Conservation (phyloP, 2,329 filamentous ascomycete genomes). For the Fusarium nurragi region DNA sequence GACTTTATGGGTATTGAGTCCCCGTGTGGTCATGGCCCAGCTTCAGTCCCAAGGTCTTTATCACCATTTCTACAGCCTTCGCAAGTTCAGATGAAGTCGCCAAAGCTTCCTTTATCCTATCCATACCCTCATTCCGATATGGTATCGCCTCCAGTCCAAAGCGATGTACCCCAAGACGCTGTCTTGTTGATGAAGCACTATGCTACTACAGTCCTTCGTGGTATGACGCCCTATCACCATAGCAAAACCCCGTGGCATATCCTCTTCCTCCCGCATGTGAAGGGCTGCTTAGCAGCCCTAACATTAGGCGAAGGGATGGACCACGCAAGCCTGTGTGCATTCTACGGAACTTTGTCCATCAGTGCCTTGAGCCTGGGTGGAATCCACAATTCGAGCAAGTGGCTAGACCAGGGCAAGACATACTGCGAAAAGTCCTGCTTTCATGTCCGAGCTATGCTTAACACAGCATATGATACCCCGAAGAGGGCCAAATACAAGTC, state of each 20-base stretch:
- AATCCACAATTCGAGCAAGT: conserved; percentile 12
- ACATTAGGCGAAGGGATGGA: conserved; percentile 26
- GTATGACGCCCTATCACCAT: conserved; percentile 26
- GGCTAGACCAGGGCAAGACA: conserved; percentile 15
- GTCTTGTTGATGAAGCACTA: conserved; percentile 27
- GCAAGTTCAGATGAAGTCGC: not conserved
- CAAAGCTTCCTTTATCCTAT: accelerated
- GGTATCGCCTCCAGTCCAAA: not conserved
- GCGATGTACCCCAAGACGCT: conserved; percentile 15
- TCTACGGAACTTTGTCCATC: conserved; percentile 28
- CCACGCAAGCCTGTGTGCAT: conserved; percentile 27
- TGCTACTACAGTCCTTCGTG: conserved; percentile 16
- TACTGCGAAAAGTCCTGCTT: conserved; percentile 17
- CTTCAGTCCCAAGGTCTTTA: not conserved
- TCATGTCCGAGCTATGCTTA: conserved; percentile 9
- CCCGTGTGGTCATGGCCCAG: not conserved
- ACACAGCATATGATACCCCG: conserved; percentile 22
- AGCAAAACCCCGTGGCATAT: conserved; percentile 36
- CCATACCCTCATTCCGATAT: not conserved
- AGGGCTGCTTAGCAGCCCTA: conserved; percentile 22
- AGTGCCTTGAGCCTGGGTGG: conserved; percentile 25
- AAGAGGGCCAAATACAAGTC: conserved; percentile 34
- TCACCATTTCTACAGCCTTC: not conserved
- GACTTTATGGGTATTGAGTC: not conserved
- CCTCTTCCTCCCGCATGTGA: conserved; percentile 18